Base-by-base conservation (phyloP, 371 early-diverging fungal genomes). In the Mucor piriformis region DNA sequence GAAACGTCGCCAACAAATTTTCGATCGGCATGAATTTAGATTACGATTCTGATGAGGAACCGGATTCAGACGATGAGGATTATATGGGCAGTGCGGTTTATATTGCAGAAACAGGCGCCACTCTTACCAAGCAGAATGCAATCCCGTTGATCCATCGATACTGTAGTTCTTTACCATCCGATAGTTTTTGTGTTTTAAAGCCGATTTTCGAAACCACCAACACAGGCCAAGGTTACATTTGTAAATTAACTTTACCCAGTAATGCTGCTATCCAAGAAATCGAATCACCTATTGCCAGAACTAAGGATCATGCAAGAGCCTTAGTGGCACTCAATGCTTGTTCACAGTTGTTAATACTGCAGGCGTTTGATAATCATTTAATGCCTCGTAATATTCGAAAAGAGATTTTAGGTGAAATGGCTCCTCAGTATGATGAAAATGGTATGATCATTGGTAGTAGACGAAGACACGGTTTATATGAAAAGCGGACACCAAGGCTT, bases 311-410 rank as follows among this genome's bases (percentile, higher is more conserved):
- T 35, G 95, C 97, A 5, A 92, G 86, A 63, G 85, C 88, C 12
- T 65, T 83, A 2, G 92, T 88, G 0, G 89, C 92, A 0, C 82
- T 92, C 35, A 83, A 90, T 33, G 81, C 88, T 0, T 85, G 90
- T 50, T 82, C 85, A 47, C 66, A 79, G 49, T 76, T 96, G 7
- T 86, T 91, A 40, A 59, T 61, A 18, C 37, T 74, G 1, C 86
- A 89, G 3, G 92, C 87, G 0, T 72, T 96, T 25, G 84, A 92
- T 63, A 90, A 94, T 32, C 79, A 88, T 42, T 73, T 96, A 18
- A 47, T 88, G 18, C 94, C 94, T 0, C 61, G 57, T 8, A 68
- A 68, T 34, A 46, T 52, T 3, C 62, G 54, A 6, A 61, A 61
- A 12, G 80, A 85, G 25, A 62, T 73, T 38, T 56, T 76, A 18